Evolutionary conservation across 2,329 filamentous ascomycete genomes (phyloP), one percentile per base, ranked within the genome.

Genomic region (Penicillium sp.): DNA sequence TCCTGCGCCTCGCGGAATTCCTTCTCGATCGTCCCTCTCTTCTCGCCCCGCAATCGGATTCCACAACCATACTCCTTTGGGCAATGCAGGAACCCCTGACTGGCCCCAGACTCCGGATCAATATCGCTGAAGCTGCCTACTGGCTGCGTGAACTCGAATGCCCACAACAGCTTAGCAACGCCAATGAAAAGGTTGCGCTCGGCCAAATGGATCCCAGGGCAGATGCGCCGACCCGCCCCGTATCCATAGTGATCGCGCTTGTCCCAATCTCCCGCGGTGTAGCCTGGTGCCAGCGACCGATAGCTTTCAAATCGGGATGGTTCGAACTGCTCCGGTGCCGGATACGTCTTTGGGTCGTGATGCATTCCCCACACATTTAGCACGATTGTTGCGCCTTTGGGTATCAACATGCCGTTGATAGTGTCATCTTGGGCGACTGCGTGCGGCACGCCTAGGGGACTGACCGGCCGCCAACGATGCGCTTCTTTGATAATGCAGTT

Each of bases 171-270:
- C 13, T 66, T 62, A 2, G 63, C 66, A n/a, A 71, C 54, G 3
- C 59, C 62, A 5, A 69, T 38, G 46, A 57, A 70, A 2, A 75
- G 53, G 21, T 58, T 64, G 5, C 65, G 61, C 48, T 74, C 69
- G 1, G 69, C 71, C 13, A 73, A 54, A 54, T 71, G 67, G 3
- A 72, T 63, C 0, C 70, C 70, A 3, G 67, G 69, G 48, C 69
- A 72, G 11, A 72, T 52, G 1, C 70, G 59, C 9, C 70, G 63
- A 1, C 72, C 68, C 1, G 59, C 57, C 2, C 66, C 66, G 39
- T 57, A 64, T 11, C 53, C 52, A 34, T 56, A 62, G 44, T 62
- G 59, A 57, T 78, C 75, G 36, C 76, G 68, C 1, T 49, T n/a
- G 13, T 7, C 6, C 6, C 6, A n/a, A 5, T 36, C 13, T 36